Conservation (phyloP, 2,329 filamentous ascomycete genomes). For the Pseudofabraea citricarpa region DNA sequence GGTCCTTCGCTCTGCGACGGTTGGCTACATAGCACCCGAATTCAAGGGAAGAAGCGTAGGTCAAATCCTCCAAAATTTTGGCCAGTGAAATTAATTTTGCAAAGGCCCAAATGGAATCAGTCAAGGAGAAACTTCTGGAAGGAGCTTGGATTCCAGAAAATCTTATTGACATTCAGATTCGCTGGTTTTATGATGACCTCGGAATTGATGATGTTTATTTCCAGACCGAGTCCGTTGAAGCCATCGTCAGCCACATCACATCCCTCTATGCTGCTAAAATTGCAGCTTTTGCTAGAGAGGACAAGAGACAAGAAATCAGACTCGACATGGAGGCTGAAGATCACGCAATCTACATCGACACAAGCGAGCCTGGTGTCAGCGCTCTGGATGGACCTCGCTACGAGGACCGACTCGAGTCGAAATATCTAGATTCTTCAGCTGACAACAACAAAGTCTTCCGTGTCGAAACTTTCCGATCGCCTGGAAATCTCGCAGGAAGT, state of each 20-base stretch:
- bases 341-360: constrained; percentile 98
- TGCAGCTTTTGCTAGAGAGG: constrained; percentile 85
- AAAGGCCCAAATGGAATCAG: constrained; percentile 15
- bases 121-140: constrained; percentile 69
- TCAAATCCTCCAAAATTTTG: constrained; percentile 63
- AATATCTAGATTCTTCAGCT: constrained; percentile 82
- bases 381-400: constrained; percentile 78
- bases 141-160: constrained; percentile 76
- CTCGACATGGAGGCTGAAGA: constrained; percentile 92
- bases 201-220: constrained; percentile 99
- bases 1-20: constrained; percentile 79
- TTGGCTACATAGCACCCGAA: constrained; percentile 90
- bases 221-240: constrained; percentile 78
- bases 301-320: constrained; percentile 90
- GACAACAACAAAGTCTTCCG: constrained; percentile 71
- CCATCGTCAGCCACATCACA: constrained; percentile 90
- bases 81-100: background rate
- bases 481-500: constrained; percentile 67
- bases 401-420: constrained; percentile 88
- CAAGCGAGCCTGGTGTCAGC: constrained; percentile 81
- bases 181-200: constrained; percentile 97
- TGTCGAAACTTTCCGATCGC: constrained; percentile 95
- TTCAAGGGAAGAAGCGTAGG: constrained; percentile 93
- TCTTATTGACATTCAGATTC: constrained; percentile 79
- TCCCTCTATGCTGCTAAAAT: constrained; percentile 97